phyloP scores from a whole-genome alignment of 225 moss, liverwort and hornwort species.

The Pseudisothecium myosuroides region DNA sequence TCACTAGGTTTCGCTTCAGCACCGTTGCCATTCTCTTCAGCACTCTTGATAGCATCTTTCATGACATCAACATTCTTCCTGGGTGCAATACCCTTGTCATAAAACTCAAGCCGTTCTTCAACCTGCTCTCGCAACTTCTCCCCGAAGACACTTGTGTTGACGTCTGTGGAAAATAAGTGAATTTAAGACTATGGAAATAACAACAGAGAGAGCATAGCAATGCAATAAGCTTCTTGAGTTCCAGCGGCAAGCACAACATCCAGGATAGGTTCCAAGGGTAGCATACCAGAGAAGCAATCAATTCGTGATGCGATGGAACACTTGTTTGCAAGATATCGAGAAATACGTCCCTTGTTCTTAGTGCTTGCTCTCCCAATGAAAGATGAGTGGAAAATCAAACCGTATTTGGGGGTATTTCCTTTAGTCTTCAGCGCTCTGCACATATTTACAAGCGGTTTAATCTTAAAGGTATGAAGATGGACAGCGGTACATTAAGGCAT shows the following conservation, averaged over 20 bases:
- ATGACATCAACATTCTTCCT: constrained; percentile 94
- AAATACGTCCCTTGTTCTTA: constrained; percentile 86
- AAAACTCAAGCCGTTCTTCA: constrained; percentile 89
- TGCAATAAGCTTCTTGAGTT: neutral
- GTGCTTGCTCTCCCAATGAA: constrained; percentile 86
- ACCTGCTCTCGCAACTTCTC: constrained; percentile 95
- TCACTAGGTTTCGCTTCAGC: constrained; percentile 2
- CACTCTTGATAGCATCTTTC: constrained; percentile 73
- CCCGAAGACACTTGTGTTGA: constrained; percentile 58
- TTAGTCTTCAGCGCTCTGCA: constrained; percentile 94
- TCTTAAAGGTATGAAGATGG: neutral
- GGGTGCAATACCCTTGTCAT: constrained; percentile 91
- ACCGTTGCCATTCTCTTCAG: constrained; percentile 16
- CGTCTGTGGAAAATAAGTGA: constrained; percentile 20
- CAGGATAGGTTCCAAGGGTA: neutral
- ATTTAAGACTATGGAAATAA: neutral
- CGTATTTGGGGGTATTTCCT: constrained; percentile 91
- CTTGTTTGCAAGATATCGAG: constrained; percentile 93
- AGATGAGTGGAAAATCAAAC: constrained; percentile 86
- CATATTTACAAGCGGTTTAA: neutral
- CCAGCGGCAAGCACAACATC: neutral
- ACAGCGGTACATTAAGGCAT: neutral
- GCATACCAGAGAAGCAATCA: constrained; percentile 84
- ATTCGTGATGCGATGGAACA: constrained; percentile 96
- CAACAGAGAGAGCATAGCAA: neutral